Evolutionary conservation across 208 protist genomes (phyloP), one percentile per base, ranked within the genome.

Genomic region (Crithidia brevicula): DNA sequence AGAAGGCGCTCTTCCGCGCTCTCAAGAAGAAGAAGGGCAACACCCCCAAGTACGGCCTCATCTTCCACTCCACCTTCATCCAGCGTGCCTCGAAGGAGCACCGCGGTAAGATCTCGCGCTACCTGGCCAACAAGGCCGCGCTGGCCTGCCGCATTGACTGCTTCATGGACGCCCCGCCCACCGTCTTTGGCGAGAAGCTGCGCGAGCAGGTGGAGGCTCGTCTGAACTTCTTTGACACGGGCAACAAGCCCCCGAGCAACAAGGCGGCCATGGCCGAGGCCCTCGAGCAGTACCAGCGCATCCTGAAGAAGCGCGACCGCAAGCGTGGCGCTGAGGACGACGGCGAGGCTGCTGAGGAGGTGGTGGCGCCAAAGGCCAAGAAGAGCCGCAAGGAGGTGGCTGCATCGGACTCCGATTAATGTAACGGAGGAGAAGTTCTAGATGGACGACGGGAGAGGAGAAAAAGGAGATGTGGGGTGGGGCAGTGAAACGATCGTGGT

Each of bases 1-100:
- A 99, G 85, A 99, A 99, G 92, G 99, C 99, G 7, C 93, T 99
- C 25, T 99, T 99, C 96, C 92, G 98, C 34, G 98, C 98, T 1
- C 88, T 99, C 16, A 99, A 99, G 86, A 99, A 99, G 84, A 90
- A 94, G 38, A 93, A 95, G 77, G 97, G 97, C 54, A 99, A 99
- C 88, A 99, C 98, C 8, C 98, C 98, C 72, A 99, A 99, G 88
- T 99, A 99, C 78, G 99, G 99, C 64, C 95, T 99, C 42, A 99
- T 99, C 80, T 99, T 98, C 83, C 96, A 99, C 89, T 97, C 97
- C 20, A 91, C 91, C 9, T 98, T 99, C 79, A 98, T 99, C 65
- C 96, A 98, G 66, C 92, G 93, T n/a, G 98, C 97, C 0, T 54
- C 89, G 3, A 92, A 98, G 56, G 98, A 99, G 93, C 94, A 99